Base-by-base conservation (phyloP, 1,139 yeast genomes). In the Blastobotrys aristatus region DNA sequence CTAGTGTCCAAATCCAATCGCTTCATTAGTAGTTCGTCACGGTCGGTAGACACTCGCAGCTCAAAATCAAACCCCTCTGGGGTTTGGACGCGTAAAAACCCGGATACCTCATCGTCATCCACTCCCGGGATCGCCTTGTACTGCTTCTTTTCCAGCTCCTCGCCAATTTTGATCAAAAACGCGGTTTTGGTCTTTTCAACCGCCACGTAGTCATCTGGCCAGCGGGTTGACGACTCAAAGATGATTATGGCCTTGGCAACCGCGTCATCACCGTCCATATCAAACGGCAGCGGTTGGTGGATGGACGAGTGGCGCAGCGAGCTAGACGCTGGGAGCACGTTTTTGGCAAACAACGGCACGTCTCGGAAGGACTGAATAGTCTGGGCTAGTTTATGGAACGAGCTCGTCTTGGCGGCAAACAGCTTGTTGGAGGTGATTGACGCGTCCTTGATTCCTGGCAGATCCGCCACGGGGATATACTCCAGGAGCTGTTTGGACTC, bases 121-220 rank as follows among this genome's bases (percentile, higher is more conserved):
- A 84, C 90, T 46, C 80, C 79, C 6, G 89, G 71, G 55, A 73
- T 78, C 2, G 84, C 71, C 44, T 70, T 71, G 59, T 84, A 84
- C 7, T 72, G 68, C 29, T 70, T 65, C n/a, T 57, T 56, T 8
- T 57, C 58, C 48, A 89, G 57, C 22, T 71, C 65, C 49, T 86
- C 88, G 52, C 79, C 75, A 16, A 90, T 77, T 57, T 85, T 84
- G 44, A 94, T 65, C 57, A 92, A 69, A 57, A 94, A 87, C 5
- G 97, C 98, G 33, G 92, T 77, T 63, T 94, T 94, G 16, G 96
- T 85, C 59, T 84, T 82, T 62, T 92, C 98, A 50, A 89, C 70
- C 0, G 97, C 90, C 32, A 74, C 70, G 4, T 88, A 64, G 64
- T 92, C 96, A 66, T 87, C 96, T 1, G 99, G 98, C 99, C 98